phyloP scores from a whole-genome alignment of 768 basidiomycete genomes.

The Tephrocybe sp. region DNA sequence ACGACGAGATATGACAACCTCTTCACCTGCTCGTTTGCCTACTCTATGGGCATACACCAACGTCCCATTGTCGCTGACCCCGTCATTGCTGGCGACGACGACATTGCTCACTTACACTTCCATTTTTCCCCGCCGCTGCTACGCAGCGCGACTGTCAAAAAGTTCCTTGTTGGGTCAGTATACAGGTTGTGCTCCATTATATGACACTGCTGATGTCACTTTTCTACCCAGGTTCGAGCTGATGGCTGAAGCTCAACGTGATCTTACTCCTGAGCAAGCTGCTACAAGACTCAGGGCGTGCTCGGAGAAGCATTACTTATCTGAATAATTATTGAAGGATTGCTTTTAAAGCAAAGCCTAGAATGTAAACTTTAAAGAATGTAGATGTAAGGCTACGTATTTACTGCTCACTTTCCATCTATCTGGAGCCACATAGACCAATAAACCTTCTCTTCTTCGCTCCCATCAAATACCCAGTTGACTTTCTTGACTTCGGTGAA shows the following conservation, averaged over 20 bases:
- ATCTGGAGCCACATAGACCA: slow-evolving; percentile 91
- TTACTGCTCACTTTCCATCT: slow-evolving; percentile 52
- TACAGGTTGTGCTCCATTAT: not conserved
- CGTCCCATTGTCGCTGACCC: slow-evolving; percentile 45
- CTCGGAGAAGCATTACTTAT: slow-evolving; percentile 65
- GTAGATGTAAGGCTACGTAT: not conserved
- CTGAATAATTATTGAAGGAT: slow-evolving; percentile 20
- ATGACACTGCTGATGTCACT: not conserved
- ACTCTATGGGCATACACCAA: slow-evolving; percentile 95
- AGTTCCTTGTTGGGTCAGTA: slow-evolving; percentile 85
- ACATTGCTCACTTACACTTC: slow-evolving; percentile 78
- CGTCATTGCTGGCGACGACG: slow-evolving; percentile 33
- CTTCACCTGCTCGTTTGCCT: slow-evolving; percentile 85
- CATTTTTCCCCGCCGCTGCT: slow-evolving; percentile 87
- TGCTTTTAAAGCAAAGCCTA: not conserved
- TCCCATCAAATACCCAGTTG: slow-evolving; percentile 79
- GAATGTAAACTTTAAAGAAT: not conserved
- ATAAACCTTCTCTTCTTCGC: slow-evolving; percentile 59
- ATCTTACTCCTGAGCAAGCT: slow-evolving; percentile 87
- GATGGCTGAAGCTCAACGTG: slow-evolving; percentile 88
- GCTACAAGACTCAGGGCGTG: slow-evolving; percentile 58
- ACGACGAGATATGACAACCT: slow-evolving; percentile 75
- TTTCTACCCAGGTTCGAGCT: slow-evolving; percentile 66
- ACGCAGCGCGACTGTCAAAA: slow-evolving; percentile 76
- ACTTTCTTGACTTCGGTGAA: slow-evolving; percentile 74